phyloP scores from a whole-genome alignment of 768 basidiomycete genomes.

The Lactarius quietus region DNA sequence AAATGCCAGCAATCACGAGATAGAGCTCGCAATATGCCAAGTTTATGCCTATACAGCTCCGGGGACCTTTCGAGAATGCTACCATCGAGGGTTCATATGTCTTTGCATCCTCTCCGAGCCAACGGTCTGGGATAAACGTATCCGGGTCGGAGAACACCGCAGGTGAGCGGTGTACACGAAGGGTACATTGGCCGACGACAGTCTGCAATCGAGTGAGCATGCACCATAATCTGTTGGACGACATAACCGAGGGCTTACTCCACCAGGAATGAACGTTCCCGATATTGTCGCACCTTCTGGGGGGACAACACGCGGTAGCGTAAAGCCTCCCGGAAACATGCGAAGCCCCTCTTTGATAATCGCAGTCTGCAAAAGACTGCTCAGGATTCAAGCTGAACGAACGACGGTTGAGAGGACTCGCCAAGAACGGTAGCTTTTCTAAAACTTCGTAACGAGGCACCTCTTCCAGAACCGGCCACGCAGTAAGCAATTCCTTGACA shows the following conservation, averaged over 20 bases:
- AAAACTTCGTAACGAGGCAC: background rate
- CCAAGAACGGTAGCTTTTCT: background rate
- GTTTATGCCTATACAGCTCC: background rate
- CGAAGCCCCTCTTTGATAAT: background rate
- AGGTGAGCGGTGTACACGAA: background rate
- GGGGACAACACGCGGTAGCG: constrained; percentile 20
- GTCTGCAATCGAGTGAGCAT: background rate
- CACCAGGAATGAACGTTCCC: constrained; percentile 6
- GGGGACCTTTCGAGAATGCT: background rate
- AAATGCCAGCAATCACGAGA: background rate
- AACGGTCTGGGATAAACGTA: background rate
- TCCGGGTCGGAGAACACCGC: background rate
- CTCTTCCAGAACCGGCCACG: background rate
- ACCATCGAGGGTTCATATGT: background rate
- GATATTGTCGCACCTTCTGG: constrained; percentile 10
- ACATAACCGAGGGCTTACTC: constrained; percentile 1
- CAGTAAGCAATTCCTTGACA: background rate
- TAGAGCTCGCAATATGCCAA: background rate
- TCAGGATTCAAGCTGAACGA: background rate
- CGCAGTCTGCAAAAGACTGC: background rate
- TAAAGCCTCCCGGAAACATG: background rate
- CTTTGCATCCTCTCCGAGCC: background rate
- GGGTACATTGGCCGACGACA: background rate
- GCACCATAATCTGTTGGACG: background rate
- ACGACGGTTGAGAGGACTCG: background rate